A percentile compares a stretch with the other conserved stretches of the same genome.
Conservation (phyloP, 257 asterid species). For the Solanum appendiculatum region DNA sequence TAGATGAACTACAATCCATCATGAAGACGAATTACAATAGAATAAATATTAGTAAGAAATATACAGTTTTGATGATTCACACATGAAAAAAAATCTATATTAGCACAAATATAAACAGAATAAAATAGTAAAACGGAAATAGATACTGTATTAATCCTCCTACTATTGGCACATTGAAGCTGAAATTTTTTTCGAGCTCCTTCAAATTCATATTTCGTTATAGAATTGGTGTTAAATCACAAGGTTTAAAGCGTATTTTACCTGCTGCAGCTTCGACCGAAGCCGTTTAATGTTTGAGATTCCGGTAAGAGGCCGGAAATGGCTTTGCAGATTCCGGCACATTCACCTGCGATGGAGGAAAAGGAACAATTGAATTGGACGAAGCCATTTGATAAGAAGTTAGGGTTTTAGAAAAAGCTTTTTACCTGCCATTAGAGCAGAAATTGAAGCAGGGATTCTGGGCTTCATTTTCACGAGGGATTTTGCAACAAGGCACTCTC, state of each 20-base stretch:
- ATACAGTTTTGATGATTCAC: not conserved
- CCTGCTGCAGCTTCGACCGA: not conserved
- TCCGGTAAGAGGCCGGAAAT: not conserved
- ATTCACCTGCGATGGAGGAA: not conserved
- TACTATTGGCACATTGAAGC: not conserved
- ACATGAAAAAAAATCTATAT: not conserved
- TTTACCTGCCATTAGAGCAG: slow-evolving; percentile 22
- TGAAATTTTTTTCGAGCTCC: not conserved
- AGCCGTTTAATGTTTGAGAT: not conserved
- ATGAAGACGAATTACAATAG: not conserved
- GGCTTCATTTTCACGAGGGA: slow-evolving; percentile 19
- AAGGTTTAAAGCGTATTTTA: not conserved
- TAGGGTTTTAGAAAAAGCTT: slow-evolving; percentile 5
- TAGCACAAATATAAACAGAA: not conserved
- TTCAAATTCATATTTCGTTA: not conserved
- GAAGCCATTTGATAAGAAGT: not conserved
- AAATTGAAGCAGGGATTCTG: slow-evolving; percentile 23
- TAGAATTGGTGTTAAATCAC: not conserved
- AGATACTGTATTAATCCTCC: not conserved
- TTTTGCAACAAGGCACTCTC: not conserved
- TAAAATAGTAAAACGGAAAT: not conserved
- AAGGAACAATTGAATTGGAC: not conserved
- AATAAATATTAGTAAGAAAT: not conserved
- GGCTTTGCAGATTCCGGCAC: not conserved
- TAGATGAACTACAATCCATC: not conserved